Evolutionary conservation across 164 flowering plant genomes (phyloP).

Genomic region (Piper longum): DNA sequence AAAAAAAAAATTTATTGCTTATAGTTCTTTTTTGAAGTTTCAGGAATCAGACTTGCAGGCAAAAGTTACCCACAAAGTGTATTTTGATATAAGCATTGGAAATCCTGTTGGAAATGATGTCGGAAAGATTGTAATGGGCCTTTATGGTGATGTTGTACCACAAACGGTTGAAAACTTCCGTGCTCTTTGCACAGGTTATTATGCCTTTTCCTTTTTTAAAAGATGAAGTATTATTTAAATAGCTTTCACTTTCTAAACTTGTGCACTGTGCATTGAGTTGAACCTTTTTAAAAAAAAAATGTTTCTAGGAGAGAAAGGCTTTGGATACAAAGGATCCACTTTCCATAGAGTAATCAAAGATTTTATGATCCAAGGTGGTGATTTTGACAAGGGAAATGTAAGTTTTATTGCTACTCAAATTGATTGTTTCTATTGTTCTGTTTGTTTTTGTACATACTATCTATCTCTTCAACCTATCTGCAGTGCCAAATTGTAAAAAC

Average conservation of each 20-base stretch:
- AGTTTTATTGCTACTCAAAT: conserved; percentile 1
- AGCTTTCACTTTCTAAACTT: background rate
- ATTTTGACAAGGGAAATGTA: conserved; percentile 30
- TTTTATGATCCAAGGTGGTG: conserved; percentile 70
- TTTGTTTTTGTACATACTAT: background rate
- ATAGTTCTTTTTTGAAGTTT: conserved; percentile 6
- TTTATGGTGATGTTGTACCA: conserved; percentile 93
- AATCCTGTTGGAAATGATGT: conserved; percentile 70
- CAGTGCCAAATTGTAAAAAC: no score
- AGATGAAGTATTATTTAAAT: no score
- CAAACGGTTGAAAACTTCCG: conserved; percentile 92
- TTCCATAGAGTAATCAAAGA: conserved; percentile 96
- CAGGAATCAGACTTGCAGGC: conserved; percentile 55
- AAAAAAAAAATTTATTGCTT: background rate
- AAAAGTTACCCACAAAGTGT: conserved; percentile 75
- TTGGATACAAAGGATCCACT: conserved; percentile 73
- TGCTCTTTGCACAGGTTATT: conserved; percentile 83
- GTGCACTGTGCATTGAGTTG: background rate
- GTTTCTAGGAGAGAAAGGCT: conserved; percentile 81
- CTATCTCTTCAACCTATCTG: no score
- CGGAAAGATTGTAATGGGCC: conserved; percentile 87
- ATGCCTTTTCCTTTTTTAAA: background rate
- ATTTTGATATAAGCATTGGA: conserved; percentile 79
- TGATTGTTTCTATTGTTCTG: background rate
- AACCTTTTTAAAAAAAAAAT: background rate